These are phyloP conservation scores for Galerina marginata DNA, from an alignment of 768 basidiomycete genomes.

Conservation along the genomic window DNA sequence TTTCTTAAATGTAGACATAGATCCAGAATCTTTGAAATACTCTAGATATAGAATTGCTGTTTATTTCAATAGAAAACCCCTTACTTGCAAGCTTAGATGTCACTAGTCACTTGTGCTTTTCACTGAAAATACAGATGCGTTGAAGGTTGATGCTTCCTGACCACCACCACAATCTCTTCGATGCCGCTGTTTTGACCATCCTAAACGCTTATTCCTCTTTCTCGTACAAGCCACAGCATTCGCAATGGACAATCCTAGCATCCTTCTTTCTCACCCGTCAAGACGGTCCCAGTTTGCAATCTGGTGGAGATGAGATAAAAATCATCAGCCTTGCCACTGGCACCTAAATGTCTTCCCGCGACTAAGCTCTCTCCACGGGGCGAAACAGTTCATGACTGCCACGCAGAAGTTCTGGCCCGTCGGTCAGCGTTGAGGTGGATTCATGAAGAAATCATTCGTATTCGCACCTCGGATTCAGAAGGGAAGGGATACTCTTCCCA, in stretches of 20 bases:
- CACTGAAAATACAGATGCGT: too few species aligned
- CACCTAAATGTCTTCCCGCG: conserved; percentile 82
- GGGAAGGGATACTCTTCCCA: conserved; percentile 37
- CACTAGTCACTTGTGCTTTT: too few species aligned
- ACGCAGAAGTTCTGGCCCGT: conserved; percentile 92
- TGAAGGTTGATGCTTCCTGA: conserved; percentile 12
- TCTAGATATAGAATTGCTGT: too few species aligned
- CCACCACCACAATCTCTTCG: conserved; percentile 18
- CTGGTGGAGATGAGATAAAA: conserved; percentile 35
- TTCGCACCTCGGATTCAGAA: conserved; percentile 17
- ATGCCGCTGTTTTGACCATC: conserved; percentile 34
- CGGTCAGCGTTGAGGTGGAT: conserved; percentile 82
- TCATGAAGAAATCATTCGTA: conserved; percentile 66
- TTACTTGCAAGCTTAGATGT: too few species aligned
- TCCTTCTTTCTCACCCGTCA: conserved; percentile 48
- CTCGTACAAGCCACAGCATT: conserved; percentile 53
- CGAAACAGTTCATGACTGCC: conserved; percentile 85
- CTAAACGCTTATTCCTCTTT: conserved; percentile 50
- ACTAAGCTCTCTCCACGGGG: conserved; percentile 66
- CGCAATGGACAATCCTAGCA: conserved; percentile 71
- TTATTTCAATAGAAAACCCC: too few species aligned
- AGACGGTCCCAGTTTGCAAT: conserved; percentile 2
- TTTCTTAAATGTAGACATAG: background rate
- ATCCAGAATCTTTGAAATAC: too few species aligned
- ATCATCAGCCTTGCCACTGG: conserved; percentile 81